Evolutionary conservation across 208 protist species (phyloP), one percentile per base, ranked within the genome.

Genomic region (Leishmania guyanensis): DNA sequence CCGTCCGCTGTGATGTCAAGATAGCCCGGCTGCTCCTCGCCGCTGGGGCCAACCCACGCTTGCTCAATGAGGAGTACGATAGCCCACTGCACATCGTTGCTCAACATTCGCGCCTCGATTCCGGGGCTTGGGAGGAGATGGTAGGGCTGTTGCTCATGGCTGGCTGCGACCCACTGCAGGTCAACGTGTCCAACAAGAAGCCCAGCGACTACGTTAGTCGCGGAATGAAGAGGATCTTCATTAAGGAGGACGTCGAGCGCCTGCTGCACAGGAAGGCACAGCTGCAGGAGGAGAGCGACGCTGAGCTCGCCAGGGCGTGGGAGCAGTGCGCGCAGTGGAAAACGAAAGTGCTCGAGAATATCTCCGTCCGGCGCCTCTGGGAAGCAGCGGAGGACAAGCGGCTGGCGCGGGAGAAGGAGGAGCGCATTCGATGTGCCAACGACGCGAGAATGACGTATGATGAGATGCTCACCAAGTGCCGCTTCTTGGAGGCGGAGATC

Each of bases 51-150:
- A 79, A 84, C 68, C 83, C 90, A 29, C 87, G 88, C 46, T 86
- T 93, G 43, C 83, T 94, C 79, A 98, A 98, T 71, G 80, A 88
- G 54, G 92, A 96, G 54, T 86, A 90, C 75, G 95, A 97, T 80
- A 98, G 83, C 33, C 92, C 95, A 5, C 89, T 98, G 62, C 95
- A 98, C 86, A 81, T 97, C 65, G 88, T 92, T 73, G 92, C 95
- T 50, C 89, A 94, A 68, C 83, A 95, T 80, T 87, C 89, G 43
- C 86, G 90, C 22, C 93, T 91, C 46, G 92, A 98, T 87, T 93
- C 90, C n/a, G 89, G 91, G 71, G 86, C 92, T 72, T 98, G 95
- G 95, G 95, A 96, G 85, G 87, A 92, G 82, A 89, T 98, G 51
- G 88, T 97, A 20, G 84, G 84, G 9, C 62, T 92, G 68, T 80